Conservation (phyloP, 768 basidiomycete genomes). For the Suillus brevipes region DNA sequence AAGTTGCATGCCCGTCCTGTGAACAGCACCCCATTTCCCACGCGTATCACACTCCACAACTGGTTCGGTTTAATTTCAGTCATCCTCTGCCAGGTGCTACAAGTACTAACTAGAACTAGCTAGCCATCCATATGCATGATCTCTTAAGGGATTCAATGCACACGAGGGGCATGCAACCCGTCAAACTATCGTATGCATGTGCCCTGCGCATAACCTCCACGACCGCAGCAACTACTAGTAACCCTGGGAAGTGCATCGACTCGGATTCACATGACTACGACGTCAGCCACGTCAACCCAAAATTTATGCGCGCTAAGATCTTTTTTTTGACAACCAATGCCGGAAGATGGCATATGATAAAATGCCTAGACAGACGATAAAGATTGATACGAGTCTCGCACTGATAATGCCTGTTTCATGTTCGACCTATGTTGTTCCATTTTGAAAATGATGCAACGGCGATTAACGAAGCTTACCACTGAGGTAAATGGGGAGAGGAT, state of each 20-base stretch:
- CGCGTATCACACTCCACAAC: constrained; percentile 16
- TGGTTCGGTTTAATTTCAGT: constrained; percentile 13
- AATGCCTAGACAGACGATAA: constrained; percentile 41
- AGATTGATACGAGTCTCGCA: constrained; percentile 43
- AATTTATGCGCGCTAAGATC: not conserved
- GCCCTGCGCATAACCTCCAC: not conserved
- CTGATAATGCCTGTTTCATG: constrained; percentile 67
- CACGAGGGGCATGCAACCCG: not conserved
- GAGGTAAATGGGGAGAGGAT: constrained; percentile 78
- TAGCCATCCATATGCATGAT: not conserved
- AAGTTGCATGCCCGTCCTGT: constrained; percentile 5
- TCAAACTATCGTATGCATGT: not conserved
- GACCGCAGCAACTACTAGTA: no score
- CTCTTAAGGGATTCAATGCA: not conserved
- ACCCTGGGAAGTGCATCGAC: not conserved
- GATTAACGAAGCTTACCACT: constrained; percentile 46
- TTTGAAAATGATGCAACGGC: constrained; percentile 1
- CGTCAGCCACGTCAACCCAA: not conserved
- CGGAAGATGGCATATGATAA: constrained; percentile 46
- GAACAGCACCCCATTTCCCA: constrained; percentile 29
- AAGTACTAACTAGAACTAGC: not conserved
- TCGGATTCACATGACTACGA: constrained; percentile 11
- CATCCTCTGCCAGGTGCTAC: not conserved
- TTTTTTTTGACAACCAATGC: constrained; percentile 31
- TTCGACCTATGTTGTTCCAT: constrained; percentile 59